These are phyloP conservation scores for Mycena sp. DNA, from an alignment of 1,284 basidiomycete genomes.

Conservation along the genomic window DNA sequence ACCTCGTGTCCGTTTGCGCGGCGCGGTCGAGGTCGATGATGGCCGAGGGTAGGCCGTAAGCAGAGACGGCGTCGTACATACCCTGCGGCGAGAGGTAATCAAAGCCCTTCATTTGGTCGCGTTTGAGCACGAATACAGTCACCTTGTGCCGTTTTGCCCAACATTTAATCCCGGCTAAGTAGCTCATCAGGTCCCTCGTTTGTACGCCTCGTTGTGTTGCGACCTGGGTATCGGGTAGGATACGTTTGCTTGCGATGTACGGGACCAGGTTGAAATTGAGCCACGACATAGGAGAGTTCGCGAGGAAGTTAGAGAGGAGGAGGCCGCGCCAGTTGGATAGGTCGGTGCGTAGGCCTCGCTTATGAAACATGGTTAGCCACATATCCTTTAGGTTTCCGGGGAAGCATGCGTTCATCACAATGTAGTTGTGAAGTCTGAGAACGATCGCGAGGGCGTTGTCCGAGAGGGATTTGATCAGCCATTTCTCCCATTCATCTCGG, in stretches of 20 bases:
- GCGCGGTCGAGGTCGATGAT: slow-evolving; percentile 41
- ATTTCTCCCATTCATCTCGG: no score
- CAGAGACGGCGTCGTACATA: slow-evolving; percentile 43
- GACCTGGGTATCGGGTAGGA: slow-evolving; percentile 28
- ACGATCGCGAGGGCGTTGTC: slow-evolving; percentile 37
- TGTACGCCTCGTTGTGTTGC: slow-evolving; percentile 32
- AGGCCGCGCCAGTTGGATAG: no score
- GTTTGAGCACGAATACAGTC: slow-evolving; percentile 13
- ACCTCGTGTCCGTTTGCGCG: slow-evolving; percentile 30
- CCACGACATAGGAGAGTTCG: slow-evolving; percentile 27
- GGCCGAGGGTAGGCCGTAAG: slow-evolving; percentile 40
- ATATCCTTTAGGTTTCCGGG: slow-evolving; percentile 36
- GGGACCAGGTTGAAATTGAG: slow-evolving; percentile 22
- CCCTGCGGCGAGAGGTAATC: slow-evolving; percentile 41
- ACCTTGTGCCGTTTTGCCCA: slow-evolving; percentile 21
- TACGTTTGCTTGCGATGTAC: slow-evolving; percentile 22
- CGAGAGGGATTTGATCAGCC: slow-evolving; percentile 39
- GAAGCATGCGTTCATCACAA: slow-evolving; percentile 36
- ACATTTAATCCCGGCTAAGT: slow-evolving; percentile 24
- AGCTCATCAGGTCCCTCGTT: slow-evolving; percentile 25
- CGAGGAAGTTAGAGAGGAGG: no score
- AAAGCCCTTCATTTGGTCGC: no score
- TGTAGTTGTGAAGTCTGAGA: slow-evolving; percentile 41
- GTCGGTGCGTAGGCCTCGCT: no score
- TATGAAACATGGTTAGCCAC: no score